These are phyloP conservation scores for Trypanosoma vivax DNA, from an alignment of 208 protist genomes.

Conservation along the genomic window DNA sequence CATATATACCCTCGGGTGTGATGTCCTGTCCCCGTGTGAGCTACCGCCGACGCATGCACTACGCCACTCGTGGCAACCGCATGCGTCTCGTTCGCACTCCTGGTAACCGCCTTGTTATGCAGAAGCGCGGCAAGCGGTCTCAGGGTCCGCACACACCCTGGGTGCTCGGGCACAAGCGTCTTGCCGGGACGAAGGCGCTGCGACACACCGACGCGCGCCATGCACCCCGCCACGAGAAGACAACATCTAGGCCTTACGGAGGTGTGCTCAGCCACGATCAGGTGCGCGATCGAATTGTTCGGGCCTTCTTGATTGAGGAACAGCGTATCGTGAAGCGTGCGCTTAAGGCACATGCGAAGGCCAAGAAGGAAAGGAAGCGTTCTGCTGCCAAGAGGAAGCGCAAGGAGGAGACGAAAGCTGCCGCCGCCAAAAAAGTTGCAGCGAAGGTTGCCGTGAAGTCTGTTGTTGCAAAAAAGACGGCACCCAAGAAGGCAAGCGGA, in stretches of 20 bases:
- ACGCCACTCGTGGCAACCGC: conserved; percentile 53
- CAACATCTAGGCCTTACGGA: conserved; percentile 95
- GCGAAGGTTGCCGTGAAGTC: conserved; percentile 25
- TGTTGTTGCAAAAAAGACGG: conserved; percentile 13
- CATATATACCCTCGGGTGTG: background rate
- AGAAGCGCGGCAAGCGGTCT: conserved; percentile 93
- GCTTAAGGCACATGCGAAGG: conserved; percentile 64
- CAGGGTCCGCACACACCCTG: conserved; percentile 89
- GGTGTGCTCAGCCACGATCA: conserved; percentile 93
- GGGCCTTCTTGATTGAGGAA: conserved; percentile 99
- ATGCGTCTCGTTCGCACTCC: conserved; percentile 82
- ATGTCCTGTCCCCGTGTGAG: conserved; percentile 58
- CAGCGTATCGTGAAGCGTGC: conserved; percentile 97
- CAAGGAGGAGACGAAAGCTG: conserved; percentile 51
- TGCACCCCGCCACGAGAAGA: conserved; percentile 91
- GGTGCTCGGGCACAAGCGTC: conserved; percentile 89
- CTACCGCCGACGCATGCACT: conserved; percentile 71
- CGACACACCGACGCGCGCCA: conserved; percentile 85
- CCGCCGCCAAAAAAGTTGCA: conserved; percentile 38
- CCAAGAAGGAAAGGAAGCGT: conserved; percentile 62
- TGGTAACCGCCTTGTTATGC: conserved; percentile 91
- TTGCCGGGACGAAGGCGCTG: conserved; percentile 89
- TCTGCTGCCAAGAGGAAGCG: conserved; percentile 68
- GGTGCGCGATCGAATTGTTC: conserved; percentile 94
- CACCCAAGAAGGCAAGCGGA: conserved; percentile 28